These are phyloP conservation scores for Acacia confusa DNA, from an alignment of 306 rosid species.

Conservation along the genomic window DNA sequence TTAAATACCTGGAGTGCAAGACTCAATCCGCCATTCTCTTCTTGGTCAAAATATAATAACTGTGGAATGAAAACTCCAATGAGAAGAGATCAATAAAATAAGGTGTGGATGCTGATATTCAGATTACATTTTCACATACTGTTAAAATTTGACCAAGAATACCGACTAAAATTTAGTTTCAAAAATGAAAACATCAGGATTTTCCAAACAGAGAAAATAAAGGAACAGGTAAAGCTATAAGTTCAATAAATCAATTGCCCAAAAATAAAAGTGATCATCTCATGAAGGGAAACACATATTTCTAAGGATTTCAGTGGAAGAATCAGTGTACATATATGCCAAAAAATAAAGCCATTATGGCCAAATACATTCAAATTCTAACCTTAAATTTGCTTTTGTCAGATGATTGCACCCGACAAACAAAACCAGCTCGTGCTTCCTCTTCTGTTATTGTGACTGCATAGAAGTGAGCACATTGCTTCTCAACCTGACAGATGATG, in stretches of 20 bases:
- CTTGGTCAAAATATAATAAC: constrained; percentile 89
- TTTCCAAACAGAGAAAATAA: neutral
- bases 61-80: constrained; percentile 33
- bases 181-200: neutral
- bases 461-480: constrained; percentile 97
- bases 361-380: constrained; percentile 26
- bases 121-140: neutral
- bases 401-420: constrained; percentile 89
- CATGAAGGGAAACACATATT: constrained; percentile 6
- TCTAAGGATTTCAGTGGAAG: neutral
- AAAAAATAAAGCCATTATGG: constrained; percentile 14
- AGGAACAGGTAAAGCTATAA: neutral
- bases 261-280: neutral
- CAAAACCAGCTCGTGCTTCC: constrained; percentile 84
- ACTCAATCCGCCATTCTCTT: constrained; percentile 81
- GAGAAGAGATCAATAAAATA: constrained; percentile 13
- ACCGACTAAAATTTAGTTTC: neutral
- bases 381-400: constrained; percentile 99
- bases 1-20: constrained; percentile 87
- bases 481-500: constrained; percentile 74
- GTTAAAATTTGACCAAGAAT: constrained; percentile 2
- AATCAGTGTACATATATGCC: neutral
- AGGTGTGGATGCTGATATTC: neutral
- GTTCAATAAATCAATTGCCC: neutral
- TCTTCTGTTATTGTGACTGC: constrained; percentile 78